Evolutionary conservation across 139 green algal genomes (phyloP), one percentile per base, ranked within the genome.

Genomic region (Chlorella vulgaris): DNA sequence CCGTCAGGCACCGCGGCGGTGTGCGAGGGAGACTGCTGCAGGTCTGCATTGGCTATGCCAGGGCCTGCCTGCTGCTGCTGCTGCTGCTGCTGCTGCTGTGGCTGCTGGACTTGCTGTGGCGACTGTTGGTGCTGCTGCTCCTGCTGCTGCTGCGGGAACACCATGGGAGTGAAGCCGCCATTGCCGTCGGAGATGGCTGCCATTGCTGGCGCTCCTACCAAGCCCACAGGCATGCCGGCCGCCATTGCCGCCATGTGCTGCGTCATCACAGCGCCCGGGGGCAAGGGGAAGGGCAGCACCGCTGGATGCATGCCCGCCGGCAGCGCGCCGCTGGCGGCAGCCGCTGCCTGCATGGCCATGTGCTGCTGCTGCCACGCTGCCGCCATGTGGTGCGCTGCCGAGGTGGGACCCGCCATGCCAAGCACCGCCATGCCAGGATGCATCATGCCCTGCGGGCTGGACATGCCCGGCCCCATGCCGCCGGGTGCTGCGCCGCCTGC

Each of bases 291-390:
- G 29, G 76, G 76, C 70, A 78, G 10, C 4, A 36, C 69, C 10
- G 40, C 26, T 3, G 50, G 77, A 63, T 24, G 47, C 65, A 67
- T 62, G 19, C 33, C 71, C 10, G n/a, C 42, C 7, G 76, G 76
- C 47, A 74, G 29, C 60, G 66, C 50, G 33, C 77, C 78, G 38
- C 78, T 71, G 78, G 53, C 78, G 1, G 78, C 78, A 28, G 82
- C 82, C 28, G 69, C 73, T 42, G 74, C 74, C 71, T 82, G 73
- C 73, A 82, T 82, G 2, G 73, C 73, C 71, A 82, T 76, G 2
- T 35, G 67, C 60, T 76, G 60, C 58, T 86, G 82, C 60, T 86
- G 53, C 63, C 58, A 81, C 39, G 74, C 58, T 10, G 74, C 55
- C 4, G 50, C 43, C 35, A 24, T 29, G 5, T 39, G n/a, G 35